Percentiles rank a stretch among this genome's conserved stretches.
These are phyloP conservation scores for Trichoderma hamatum DNA, from an alignment of 2,329 filamentous ascomycete species.

Conservation along the genomic window DNA sequence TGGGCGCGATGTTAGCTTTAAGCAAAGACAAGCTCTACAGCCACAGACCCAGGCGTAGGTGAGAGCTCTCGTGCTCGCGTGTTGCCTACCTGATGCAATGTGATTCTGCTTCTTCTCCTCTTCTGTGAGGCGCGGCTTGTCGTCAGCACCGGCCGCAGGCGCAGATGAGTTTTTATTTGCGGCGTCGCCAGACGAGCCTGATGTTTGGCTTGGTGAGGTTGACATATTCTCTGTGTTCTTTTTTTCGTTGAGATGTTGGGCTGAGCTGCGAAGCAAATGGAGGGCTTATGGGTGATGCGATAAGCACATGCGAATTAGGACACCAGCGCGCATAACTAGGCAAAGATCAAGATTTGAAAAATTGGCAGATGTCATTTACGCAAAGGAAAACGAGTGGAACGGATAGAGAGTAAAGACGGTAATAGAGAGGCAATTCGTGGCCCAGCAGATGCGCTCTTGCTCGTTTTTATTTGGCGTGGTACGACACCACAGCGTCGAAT, in stretches of 20 bases:
- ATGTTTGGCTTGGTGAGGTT: conserved; percentile 37
- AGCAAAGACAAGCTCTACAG: too few relatives aligned
- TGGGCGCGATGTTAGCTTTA: conserved; percentile 32
- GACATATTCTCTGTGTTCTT: conserved; percentile 30
- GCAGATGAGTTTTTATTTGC: conserved; percentile 18
- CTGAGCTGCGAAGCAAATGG: neutral
- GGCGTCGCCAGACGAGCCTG: conserved; percentile 33
- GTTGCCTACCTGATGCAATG: conserved; percentile 57
- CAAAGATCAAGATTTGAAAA: neutral
- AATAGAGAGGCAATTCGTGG: neutral
- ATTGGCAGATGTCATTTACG: neutral
- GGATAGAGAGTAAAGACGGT: neutral
- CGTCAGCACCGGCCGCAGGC: conserved; percentile 39
- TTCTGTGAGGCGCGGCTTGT: conserved; percentile 56
- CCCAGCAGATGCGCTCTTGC: neutral
- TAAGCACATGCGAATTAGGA: neutral
- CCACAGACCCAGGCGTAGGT: neutral
- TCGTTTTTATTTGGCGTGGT: neutral
- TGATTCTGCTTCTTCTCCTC: conserved; percentile 60
- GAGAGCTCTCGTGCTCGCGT: neutral
- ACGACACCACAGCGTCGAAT: neutral
- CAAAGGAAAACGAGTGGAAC: neutral
- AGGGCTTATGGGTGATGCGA: conserved; percentile 5
- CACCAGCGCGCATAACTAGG: conserved; percentile 5
- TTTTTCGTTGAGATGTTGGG: neutral